Base-by-base conservation (phyloP, 139 green algal genomes). In the Micractinium sp. region DNA sequence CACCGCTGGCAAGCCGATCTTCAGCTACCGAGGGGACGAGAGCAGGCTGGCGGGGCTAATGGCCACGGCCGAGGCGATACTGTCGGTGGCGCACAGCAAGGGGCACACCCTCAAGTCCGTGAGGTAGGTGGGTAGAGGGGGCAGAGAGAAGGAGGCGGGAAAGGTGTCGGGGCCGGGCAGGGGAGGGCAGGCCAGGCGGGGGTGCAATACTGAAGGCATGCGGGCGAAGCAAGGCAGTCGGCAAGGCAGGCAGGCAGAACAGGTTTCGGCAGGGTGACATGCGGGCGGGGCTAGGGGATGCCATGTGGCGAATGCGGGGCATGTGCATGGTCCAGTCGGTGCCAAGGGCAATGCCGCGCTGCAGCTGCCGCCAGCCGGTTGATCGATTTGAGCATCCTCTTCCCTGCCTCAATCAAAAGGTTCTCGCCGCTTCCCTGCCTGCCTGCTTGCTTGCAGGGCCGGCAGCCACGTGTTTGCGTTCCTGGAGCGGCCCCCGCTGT, bases 1-100 rank as follows among this genome's bases (percentile, higher is more conserved):
- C 82, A 89, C 56, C 0, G 87, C 90, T 12, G 90, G 90, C 38
- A 93, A 93, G 76, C 90, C 90, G 1, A 75, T 93, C 27, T 93
- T 88, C n/a, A 74, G 61, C n/a, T 90, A 87, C 27, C n/a, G 56
- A 3, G 74, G 71, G 23, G 74, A 91, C 29, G 82, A 90, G n/a
- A n/a, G 85, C 33, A 23, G 39, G 13, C 87, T 93, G 36, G 60
- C 90, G 2, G 75, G 87, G 60, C 35, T 93, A 18, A 90, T 91
- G 76, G 90, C 90, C 2, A 84, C 90, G 7, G 90, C 90, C 0
- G 33, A 90, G n/a, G 90, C 87, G 35, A 71, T 93, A 31, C 56
- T 93, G 63, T 90, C 90, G 20, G 87, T 93, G 27, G 88, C 74
- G 36, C 80, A 87, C n/a, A 87, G 69, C 76, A 69, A 86, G n/a